phyloP scores from a whole-genome alignment of 768 basidiomycete species.

The Lactarius tabidus region DNA sequence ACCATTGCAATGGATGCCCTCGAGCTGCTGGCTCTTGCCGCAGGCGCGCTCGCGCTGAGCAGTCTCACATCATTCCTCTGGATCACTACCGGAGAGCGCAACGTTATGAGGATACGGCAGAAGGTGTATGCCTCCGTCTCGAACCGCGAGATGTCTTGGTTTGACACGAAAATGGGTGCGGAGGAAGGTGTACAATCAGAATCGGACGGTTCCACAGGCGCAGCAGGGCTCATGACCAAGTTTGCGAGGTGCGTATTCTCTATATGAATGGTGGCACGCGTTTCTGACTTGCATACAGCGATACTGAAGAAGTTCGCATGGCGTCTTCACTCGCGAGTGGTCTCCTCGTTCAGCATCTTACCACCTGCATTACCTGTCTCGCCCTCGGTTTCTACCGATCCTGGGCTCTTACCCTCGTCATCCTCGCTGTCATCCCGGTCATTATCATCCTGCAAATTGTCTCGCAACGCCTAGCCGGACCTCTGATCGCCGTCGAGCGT shows the following conservation, averaged over 20 bases:
- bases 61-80: constrained; percentile 75
- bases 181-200: constrained; percentile 44
- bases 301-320: constrained; percentile 89
- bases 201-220: constrained; percentile 57
- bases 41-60: constrained; percentile 65
- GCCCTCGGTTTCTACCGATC: constrained; percentile 78
- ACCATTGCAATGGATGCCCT: constrained; percentile 59
- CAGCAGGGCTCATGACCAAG: constrained; percentile 90
- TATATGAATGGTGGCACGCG: neutral
- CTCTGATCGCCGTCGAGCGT: constrained; percentile 66
- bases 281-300: constrained; percentile 44
- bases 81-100: constrained; percentile 85
- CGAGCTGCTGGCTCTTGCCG: constrained; percentile 60
- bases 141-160: constrained; percentile 82
- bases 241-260: constrained; percentile 64
- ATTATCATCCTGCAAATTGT: constrained; percentile 72
- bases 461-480: constrained; percentile 65
- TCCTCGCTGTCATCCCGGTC: constrained; percentile 83
- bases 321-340: constrained; percentile 81
- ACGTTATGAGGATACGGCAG: constrained; percentile 62
- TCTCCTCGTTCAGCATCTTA: constrained; percentile 72
- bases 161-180: constrained; percentile 71
- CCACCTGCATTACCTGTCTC: constrained; percentile 74
- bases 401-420: constrained; percentile 83
- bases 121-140: constrained; percentile 67